Evolutionary conservation across 2,329 filamentous ascomycete species (phyloP), one percentile per base, ranked within the genome.

Genomic region (Furcasterigmium sp.): DNA sequence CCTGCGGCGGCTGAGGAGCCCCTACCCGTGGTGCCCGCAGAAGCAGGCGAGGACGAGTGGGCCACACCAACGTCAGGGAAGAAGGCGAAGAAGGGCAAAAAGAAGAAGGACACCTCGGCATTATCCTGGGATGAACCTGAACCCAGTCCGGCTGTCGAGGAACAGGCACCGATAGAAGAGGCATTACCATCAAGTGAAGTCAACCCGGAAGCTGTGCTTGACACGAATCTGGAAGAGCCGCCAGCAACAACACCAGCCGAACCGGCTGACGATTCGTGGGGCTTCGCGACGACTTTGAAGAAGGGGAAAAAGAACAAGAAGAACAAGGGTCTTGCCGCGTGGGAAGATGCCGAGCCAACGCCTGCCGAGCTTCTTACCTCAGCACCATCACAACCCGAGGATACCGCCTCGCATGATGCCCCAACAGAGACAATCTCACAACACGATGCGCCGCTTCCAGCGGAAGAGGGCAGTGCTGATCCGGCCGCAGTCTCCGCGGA

Each of bases 221-320:
- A 43, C 28, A 36, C 36, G 17, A 42, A 15, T 15, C 42, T 43
- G 34, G 29, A 17, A n/a, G 32, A 15, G 23, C 36, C 41, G 8
- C 39, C 29, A 21, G 17, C 39, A 11, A 18, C 28, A 17, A 29
- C 39, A 2, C 32, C 32, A 14, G 30, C 41, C n/a, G 44, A 48
- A 21, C 45, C 44, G 25, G 45, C 23, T 8, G 48, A 51, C 9
- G 46, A 46, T 20, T n/a, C 43, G 30, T 44, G 39, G 34, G n/a
- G 49, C 11, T 36, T 47, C 15, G 42, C 54, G 11, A 39, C 48
- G 38, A 39, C 47, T 25, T 30, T 47, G 37, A 58, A 57, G 46
- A 58, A 56, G 46, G 41, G 41, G 34, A 47, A 52, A 34, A 51
- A 49, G 25, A 43, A 47, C 35, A 46, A 46, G 43, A 52, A 43